A percentile compares a stretch with the other conserved stretches of the same genome.
Evolutionary conservation across 1,139 yeast genomes (phyloP).

Genomic region (Lizanozyma gosingica): DNA sequence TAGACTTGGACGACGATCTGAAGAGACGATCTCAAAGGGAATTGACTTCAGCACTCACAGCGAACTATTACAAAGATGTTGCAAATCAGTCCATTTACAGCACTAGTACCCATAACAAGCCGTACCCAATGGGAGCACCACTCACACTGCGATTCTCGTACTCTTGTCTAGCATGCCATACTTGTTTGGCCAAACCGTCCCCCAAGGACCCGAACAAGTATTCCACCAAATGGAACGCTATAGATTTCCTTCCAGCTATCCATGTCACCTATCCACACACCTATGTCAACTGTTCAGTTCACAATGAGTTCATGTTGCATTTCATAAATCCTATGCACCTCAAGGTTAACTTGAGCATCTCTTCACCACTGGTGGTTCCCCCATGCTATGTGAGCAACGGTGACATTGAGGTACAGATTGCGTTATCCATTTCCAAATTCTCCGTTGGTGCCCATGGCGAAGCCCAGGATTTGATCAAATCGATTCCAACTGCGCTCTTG

Average conservation of each 20-base stretch:
- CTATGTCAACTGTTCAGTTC: neutral
- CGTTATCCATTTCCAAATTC: neutral
- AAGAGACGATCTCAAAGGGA: neutral
- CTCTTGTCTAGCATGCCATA: conserved; percentile 6
- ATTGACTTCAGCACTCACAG: neutral
- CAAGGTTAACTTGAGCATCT: conserved; percentile 6
- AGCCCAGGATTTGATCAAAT: conserved; percentile 2
- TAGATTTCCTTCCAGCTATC: conserved; percentile 8
- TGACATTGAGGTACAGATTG: conserved; percentile 3
- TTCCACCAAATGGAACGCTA: conserved; percentile 5
- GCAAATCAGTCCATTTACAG: neutral
- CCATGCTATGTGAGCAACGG: conserved; percentile 2
- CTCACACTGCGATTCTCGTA: conserved; percentile 6
- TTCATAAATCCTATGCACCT: conserved; percentile 8
- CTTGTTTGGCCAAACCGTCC: conserved; percentile 6
- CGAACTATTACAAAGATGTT: neutral
- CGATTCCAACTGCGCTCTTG: conserved; percentile 7
- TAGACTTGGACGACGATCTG: neutral
- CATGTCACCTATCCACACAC: conserved; percentile 1
- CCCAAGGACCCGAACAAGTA: conserved; percentile 7
- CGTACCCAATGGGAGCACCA: conserved; percentile 6
- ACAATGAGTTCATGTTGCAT: conserved; percentile 6
- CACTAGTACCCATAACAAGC: neutral
- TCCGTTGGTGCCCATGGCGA: neutral
- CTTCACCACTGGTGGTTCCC: conserved; percentile 5